Conservation (phyloP, 495 filamentous ascomycete genomes). For the Hypoxylon intermedium region DNA sequence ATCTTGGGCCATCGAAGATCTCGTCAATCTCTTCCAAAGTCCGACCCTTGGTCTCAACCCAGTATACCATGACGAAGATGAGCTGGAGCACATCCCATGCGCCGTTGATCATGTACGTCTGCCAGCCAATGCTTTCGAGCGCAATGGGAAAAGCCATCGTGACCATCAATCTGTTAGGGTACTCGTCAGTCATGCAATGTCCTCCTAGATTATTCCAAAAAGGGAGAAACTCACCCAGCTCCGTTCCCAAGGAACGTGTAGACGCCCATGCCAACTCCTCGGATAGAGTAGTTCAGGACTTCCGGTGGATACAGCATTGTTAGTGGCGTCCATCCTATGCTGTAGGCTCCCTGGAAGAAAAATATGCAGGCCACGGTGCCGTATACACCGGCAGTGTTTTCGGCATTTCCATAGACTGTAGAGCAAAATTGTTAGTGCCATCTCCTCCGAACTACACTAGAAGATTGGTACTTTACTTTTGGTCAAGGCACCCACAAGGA, state of each 20-base stretch:
- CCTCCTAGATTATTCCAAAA: neutral
- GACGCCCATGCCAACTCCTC: constrained; percentile 29
- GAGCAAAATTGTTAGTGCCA: neutral
- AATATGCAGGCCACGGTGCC: constrained; percentile 25
- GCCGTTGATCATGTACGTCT: constrained; percentile 38
- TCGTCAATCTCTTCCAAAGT: constrained; percentile 35
- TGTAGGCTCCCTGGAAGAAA: constrained; percentile 52
- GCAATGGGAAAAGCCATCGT: constrained; percentile 55
- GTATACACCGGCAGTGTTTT: constrained; percentile 25
- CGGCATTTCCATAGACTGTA: neutral
- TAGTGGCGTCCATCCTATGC: constrained; percentile 52
- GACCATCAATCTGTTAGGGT: constrained; percentile 39
- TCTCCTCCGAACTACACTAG: neutral
- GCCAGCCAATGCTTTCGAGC: constrained; percentile 37
- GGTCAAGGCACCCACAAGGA: constrained; percentile 3
- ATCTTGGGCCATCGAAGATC: neutral
- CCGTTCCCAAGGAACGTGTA: constrained; percentile 41
- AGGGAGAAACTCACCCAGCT: constrained; percentile 24
- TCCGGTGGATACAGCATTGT: constrained; percentile 54
- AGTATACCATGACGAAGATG: constrained; percentile 12
- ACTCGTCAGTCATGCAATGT: constrained; percentile 2
- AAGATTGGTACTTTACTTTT: constrained; percentile 4
- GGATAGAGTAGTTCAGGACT: constrained; percentile 40
- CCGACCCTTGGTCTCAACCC: constrained; percentile 28
- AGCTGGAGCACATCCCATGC: constrained; percentile 22